Evolutionary conservation across 2,329 filamentous ascomycete species (phyloP).

Genomic region (Biscogniauxia marginata): DNA sequence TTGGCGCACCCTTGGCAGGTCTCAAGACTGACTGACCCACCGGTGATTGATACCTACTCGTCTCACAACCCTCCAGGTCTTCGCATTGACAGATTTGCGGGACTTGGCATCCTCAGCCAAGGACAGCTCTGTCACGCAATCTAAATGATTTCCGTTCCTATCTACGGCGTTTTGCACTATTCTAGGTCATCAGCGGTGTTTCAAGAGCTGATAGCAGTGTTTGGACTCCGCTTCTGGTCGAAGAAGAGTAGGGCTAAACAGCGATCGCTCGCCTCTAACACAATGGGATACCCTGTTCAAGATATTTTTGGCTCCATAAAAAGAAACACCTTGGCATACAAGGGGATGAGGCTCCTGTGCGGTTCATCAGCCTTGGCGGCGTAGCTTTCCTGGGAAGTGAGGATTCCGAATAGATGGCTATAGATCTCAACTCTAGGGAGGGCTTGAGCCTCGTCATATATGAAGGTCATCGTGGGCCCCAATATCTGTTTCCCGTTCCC

Average conservation of each 20-base stretch:
- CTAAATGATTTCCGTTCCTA: constrained; percentile 15
- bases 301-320: constrained; percentile 27
- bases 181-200: constrained; percentile 9
- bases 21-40: constrained; percentile 36
- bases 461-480: constrained; percentile 26
- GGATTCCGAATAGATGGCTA: constrained; percentile 21
- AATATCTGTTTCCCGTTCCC: constrained; percentile 13
- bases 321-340: constrained; percentile 30
- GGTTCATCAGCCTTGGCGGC: constrained; percentile 14
- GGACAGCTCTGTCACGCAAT: constrained; percentile 23
- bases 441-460: constrained; percentile 29
- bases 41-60: constrained; percentile 22
- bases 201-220: constrained; percentile 18
- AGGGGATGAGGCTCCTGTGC: constrained; percentile 17
- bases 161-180: constrained; percentile 15
- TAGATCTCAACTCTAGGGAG: constrained; percentile 2
- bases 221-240: constrained; percentile 12
- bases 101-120: constrained; percentile 33
- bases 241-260: constrained; percentile 4
- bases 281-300: constrained; percentile 16
- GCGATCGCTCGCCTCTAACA: constrained; percentile 14
- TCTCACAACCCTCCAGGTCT: constrained; percentile 21
- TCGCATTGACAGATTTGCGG: constrained; percentile 32
- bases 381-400: constrained; percentile 15
- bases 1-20: constrained; percentile 35